Conservation (phyloP, 371 early-diverging fungal species). For the Coelomomyces lativittatus region DNA sequence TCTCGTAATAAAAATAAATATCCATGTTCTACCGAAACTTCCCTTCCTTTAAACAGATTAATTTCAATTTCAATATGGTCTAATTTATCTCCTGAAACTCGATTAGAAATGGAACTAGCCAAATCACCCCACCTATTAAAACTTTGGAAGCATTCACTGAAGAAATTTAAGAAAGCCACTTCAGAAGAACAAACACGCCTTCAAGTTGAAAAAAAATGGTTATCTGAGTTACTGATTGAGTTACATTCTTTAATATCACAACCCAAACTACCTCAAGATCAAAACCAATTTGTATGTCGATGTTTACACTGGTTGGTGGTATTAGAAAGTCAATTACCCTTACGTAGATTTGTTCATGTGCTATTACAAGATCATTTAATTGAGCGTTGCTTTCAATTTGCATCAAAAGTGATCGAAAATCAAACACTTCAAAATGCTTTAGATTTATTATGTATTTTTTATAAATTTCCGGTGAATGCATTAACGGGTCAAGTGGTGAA, state of each 20-base stretch:
- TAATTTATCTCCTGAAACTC: constrained; percentile 21
- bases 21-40: not conserved
- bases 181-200: constrained; percentile 20
- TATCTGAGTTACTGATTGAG: constrained; percentile 30
- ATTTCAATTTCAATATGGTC: constrained; percentile 57
- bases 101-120: constrained; percentile 30
- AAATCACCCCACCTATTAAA: constrained; percentile 42
- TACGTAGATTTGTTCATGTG: constrained; percentile 66
- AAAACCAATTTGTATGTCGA: constrained; percentile 43
- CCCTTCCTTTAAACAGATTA: constrained; percentile 12
- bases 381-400: constrained; percentile 36
- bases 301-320: constrained; percentile 68
- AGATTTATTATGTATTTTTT: constrained; percentile 43
- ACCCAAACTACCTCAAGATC: not conserved
- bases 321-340: constrained; percentile 67
- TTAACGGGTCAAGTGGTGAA: constrained; percentile 56
- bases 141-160: constrained; percentile 41
- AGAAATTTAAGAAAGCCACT: constrained; percentile 16
- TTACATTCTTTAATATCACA: constrained; percentile 15
- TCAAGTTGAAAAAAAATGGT: constrained; percentile 33
- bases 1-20: not conserved
- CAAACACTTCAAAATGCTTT: constrained; percentile 10
- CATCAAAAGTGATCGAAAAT: constrained; percentile 15
- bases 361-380: constrained; percentile 65
- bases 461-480: constrained; percentile 63